Conservation (phyloP, 2,329 filamentous ascomycete genomes). For the Diplodia sapinea region DNA sequence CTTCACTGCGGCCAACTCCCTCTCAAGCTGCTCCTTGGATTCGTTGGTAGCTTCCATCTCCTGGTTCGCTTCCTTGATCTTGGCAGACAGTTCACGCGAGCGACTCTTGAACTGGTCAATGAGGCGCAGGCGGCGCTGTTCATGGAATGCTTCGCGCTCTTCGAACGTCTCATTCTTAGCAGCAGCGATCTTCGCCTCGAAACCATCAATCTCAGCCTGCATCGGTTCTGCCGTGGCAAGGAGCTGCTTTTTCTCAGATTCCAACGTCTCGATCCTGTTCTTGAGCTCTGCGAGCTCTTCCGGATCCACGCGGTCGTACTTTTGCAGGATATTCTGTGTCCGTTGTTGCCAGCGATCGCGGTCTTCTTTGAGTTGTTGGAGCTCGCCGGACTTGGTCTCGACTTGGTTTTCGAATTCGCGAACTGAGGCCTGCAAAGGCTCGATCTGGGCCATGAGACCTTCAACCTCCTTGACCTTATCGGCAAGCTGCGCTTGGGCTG, state of each 20-base stretch:
- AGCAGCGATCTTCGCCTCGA: conserved; percentile 55
- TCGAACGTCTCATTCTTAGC: conserved; percentile 47
- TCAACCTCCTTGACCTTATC: conserved; percentile 78
- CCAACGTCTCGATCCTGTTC: conserved; percentile 66
- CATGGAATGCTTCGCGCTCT: conserved; percentile 50
- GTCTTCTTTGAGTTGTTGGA: conserved; percentile 87
- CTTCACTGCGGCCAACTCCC: conserved; percentile 43
- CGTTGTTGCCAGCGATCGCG: conserved; percentile 95
- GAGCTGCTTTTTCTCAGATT: conserved; percentile 61
- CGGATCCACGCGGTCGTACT: conserved; percentile 94
- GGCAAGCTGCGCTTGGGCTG: conserved; percentile 75
- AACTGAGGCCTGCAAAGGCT: conserved; percentile 81
- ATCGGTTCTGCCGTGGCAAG: conserved; percentile 58
- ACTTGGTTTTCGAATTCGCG: conserved; percentile 82
- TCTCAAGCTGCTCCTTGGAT: conserved; percentile 39
- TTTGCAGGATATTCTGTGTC: conserved; percentile 92
- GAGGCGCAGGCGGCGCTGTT: conserved; percentile 56
- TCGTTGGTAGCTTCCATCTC: conserved; percentile 57
- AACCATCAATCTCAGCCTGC: conserved; percentile 56
- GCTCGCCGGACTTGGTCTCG: conserved; percentile 82
- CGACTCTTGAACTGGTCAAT: conserved; percentile 61
- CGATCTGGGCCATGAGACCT: conserved; percentile 74
- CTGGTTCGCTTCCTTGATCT: conserved; percentile 61
- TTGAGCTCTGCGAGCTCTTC: conserved; percentile 90
- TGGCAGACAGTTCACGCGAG: conserved; percentile 68